Percentiles rank a stretch among this genome's conserved stretches.
Evolutionary conservation across 1,139 yeast genomes (phyloP).

Genomic region (Yamadazyma jaroonii): DNA sequence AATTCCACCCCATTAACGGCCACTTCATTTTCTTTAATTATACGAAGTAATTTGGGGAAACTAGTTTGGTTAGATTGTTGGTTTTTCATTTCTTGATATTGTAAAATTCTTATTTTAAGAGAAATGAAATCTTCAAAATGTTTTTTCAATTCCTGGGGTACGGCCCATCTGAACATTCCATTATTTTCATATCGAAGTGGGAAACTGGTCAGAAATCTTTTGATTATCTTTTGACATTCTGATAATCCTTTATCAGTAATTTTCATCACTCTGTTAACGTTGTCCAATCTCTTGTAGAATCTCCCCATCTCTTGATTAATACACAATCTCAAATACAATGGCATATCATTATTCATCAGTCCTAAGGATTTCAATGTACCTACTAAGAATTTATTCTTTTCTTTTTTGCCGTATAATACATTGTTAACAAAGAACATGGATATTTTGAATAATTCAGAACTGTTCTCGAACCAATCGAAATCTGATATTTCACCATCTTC

Average conservation of each 20-base stretch:
- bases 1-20: slow-evolving; percentile 8
- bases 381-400: slow-evolving; percentile 24
- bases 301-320: slow-evolving; percentile 28
- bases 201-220: slow-evolving; percentile 14
- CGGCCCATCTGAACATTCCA: background rate
- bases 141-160: slow-evolving; percentile 9
- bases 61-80: slow-evolving; percentile 6
- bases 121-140: slow-evolving; percentile 19
- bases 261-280: slow-evolving; percentile 20
- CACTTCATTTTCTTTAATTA: background rate
- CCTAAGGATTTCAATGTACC: slow-evolving; percentile 29
- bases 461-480: slow-evolving; percentile 13
- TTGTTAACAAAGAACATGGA: slow-evolving; percentile 22
- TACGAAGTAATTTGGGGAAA: slow-evolving; percentile 10
- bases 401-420: slow-evolving; percentile 7
- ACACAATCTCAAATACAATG: slow-evolving; percentile 23
- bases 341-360: slow-evolving; percentile 20
- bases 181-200: slow-evolving; percentile 15
- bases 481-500: slow-evolving; percentile 5
- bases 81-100: slow-evolving; percentile 4
- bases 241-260: slow-evolving; percentile 24
- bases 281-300: slow-evolving; percentile 24
- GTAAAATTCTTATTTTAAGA: slow-evolving; percentile 17
- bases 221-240: slow-evolving; percentile 20
- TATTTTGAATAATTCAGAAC: slow-evolving; percentile 23